A percentile compares a stretch with the other conserved stretches of the same genome.
Evolutionary conservation across 1,284 basidiomycete species (phyloP).

Genomic region (Hemileia vastatrix): DNA sequence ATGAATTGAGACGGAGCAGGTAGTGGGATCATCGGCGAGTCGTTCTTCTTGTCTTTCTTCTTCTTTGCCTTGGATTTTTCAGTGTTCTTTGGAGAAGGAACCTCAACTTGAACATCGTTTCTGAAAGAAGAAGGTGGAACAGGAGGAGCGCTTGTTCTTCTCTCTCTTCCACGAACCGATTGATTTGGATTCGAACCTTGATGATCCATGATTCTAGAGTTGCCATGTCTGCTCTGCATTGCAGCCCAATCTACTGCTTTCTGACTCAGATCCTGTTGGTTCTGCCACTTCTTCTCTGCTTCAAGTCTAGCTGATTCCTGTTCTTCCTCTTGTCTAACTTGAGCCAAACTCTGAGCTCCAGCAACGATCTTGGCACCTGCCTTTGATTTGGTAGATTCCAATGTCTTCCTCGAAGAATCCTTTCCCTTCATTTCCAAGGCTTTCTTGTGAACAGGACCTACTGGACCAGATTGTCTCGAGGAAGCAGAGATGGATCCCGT

Average conservation of each 20-base stretch:
- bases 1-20: background rate
- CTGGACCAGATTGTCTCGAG: background rate
- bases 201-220: background rate
- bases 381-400: background rate
- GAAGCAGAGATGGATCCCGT: background rate
- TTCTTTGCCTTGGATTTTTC: background rate
- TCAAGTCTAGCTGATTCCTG: background rate
- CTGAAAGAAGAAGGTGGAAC: background rate
- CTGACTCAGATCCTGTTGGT: background rate
- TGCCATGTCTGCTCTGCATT: background rate
- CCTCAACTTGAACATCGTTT: background rate
- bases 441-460: background rate
- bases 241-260: background rate
- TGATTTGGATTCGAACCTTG: background rate
- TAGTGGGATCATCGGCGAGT: background rate
- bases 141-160: background rate
- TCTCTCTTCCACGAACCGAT: background rate
- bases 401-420: background rate
- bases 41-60: background rate
- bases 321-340: background rate
- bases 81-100: background rate
- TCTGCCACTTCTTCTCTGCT: background rate
- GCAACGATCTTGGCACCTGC: background rate
- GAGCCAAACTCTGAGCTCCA: background rate
- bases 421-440: background rate